Base-by-base conservation (phyloP, 257 asterid genomes). In the Nicotiana undulata region DNA sequence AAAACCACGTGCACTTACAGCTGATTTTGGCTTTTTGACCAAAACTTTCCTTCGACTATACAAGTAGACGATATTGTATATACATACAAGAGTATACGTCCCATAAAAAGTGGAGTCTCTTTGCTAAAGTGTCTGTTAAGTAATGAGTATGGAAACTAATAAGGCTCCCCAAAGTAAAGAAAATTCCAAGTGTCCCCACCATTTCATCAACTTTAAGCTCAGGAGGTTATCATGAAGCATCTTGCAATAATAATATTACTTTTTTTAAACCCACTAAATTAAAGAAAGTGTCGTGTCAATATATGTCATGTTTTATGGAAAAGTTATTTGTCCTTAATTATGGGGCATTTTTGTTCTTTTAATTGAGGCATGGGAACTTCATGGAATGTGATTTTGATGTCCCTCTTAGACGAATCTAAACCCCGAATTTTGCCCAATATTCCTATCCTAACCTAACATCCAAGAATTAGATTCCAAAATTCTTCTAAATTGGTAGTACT, bases 1-100 rank as follows among this genome's bases (percentile, higher is more conserved):
- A 46, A 12, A 49, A 46, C 77, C 90, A 89, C 91, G 90, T 89
- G 93, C 84, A 65, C 24, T 82, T 64, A 51, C 85, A 87, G 66
- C 85, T 84, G 56, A 67, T 29, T 55, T 83, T 58, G 11, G 79
- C 84, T 68, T 70, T 81, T 72, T 72, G 83, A 84, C 86, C 83
- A 46, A 49, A 26, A 63, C 81, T 60, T 56, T 70, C 60, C 18
- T 37, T 67, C 79, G 28, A 63, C 77, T 65, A 44, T 22, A 44
- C 22, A 44, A 44, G 40, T 72, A 24, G 37, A 24, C 60, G 6
- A 16, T 52, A 24, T 44, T 20, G 11, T 13, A 40, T 51, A 51
- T 46, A 46, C 60, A 28, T 72, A 72, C 40, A 72, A 72, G 49
- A 40, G 49, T 40, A 40, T 74, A 51, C 9, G 37, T 72, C 61